phyloP scores from a whole-genome alignment of 495 filamentous ascomycete genomes.

The Daldinia childiae region DNA sequence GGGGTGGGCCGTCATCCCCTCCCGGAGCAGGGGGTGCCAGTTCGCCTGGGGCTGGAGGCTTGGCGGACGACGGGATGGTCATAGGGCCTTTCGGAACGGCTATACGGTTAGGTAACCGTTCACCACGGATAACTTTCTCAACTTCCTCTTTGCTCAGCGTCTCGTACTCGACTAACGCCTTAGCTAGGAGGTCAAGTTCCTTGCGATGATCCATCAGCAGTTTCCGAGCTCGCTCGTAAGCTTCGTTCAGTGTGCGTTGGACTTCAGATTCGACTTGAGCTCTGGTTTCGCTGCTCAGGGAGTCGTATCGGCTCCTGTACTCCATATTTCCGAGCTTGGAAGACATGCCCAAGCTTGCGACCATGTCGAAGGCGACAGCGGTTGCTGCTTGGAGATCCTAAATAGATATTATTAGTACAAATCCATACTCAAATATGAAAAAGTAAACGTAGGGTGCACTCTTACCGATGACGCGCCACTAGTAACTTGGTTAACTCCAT shows the following conservation, averaged over 20 bases:
- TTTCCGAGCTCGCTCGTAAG: slow-evolving; percentile 73
- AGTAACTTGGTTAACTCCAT: slow-evolving; percentile 85
- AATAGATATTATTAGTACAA: slow-evolving; percentile 32
- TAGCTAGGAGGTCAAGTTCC: slow-evolving; percentile 85
- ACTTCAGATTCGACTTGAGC: slow-evolving; percentile 87
- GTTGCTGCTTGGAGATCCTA: slow-evolving; percentile 89
- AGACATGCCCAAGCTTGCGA: slow-evolving; percentile 89
- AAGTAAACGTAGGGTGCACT: slow-evolving; percentile 20
- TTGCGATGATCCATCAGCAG: slow-evolving; percentile 76
- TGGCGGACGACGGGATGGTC: slow-evolving; percentile 53
- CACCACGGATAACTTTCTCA: slow-evolving; percentile 83
- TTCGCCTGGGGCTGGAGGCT: slow-evolving; percentile 40
- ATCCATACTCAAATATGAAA: not conserved
- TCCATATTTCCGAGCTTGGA: slow-evolving; percentile 90
- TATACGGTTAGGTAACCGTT: slow-evolving; percentile 71
- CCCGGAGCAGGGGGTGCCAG: slow-evolving; percentile 37
- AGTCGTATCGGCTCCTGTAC: slow-evolving; percentile 78
- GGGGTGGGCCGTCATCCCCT: slow-evolving; percentile 25
- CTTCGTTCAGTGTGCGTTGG: slow-evolving; percentile 83
- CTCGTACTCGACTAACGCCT: slow-evolving; percentile 93
- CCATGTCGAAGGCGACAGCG: slow-evolving; percentile 79
- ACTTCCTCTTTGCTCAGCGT: slow-evolving; percentile 88
- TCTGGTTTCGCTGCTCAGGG: slow-evolving; percentile 84
- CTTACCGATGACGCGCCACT: slow-evolving; percentile 80
- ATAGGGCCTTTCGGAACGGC: slow-evolving; percentile 59